Conservation (phyloP, 352 stramenopile genomes). For the Pythium monospermum region DNA sequence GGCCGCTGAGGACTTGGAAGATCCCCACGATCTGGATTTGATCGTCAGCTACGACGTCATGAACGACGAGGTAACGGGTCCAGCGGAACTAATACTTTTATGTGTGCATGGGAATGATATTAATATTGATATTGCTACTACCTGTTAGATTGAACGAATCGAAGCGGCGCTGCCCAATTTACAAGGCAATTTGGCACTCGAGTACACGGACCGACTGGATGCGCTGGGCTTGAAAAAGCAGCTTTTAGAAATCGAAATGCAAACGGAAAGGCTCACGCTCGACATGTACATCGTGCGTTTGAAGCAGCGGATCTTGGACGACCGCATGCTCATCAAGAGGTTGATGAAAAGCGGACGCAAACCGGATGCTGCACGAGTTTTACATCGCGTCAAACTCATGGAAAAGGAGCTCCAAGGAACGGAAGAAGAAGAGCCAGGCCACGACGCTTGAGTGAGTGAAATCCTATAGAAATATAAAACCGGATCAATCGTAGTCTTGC, state of each 20-base stretch:
- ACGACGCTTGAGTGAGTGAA: neutral
- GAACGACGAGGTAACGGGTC: slow-evolving; percentile 61
- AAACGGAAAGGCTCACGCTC: slow-evolving; percentile 70
- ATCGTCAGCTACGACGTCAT: slow-evolving; percentile 86
- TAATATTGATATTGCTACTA: neutral
- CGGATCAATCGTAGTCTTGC: slow-evolving; percentile 1
- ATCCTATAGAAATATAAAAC: too few species aligned
- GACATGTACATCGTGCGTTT: slow-evolving; percentile 62
- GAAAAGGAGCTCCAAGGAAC: slow-evolving; percentile 59
- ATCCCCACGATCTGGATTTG: slow-evolving; percentile 63
- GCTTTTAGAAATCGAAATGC: slow-evolving; percentile 78
- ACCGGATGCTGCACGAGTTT: slow-evolving; percentile 57
- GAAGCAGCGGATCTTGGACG: slow-evolving; percentile 37
- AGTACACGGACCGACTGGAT: slow-evolving; percentile 55
- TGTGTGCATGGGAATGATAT: neutral
- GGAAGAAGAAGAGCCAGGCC: slow-evolving; percentile 13
- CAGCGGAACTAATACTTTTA: neutral
- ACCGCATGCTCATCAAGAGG: slow-evolving; percentile 41
- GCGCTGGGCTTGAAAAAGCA: slow-evolving; percentile 74
- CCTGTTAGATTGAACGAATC: slow-evolving; percentile 57
- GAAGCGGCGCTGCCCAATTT: slow-evolving; percentile 41
- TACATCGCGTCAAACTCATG: slow-evolving; percentile 76
- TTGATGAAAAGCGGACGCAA: slow-evolving; percentile 39
- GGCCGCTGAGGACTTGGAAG: slow-evolving; percentile 21
- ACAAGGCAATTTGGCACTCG: slow-evolving; percentile 25